phyloP scores from a whole-genome alignment of 2,329 filamentous ascomycete species.

The Dactylellina cionopaga region DNA sequence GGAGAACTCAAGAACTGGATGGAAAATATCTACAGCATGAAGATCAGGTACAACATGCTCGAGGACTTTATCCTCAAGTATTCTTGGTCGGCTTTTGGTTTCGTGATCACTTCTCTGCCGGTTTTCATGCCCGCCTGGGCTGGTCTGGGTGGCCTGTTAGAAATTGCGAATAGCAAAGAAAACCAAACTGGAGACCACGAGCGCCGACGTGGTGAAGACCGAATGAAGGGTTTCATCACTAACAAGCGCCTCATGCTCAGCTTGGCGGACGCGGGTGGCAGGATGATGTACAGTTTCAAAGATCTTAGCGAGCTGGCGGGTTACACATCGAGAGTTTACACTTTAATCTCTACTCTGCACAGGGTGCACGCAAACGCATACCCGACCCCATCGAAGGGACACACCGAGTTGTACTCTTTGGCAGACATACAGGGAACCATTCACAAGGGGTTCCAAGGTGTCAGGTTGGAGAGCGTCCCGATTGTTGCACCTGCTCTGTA shows the following conservation, averaged over 20 bases:
- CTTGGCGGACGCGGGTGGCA: constrained; percentile 90
- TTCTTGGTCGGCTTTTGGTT: constrained; percentile 95
- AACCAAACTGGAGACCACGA: constrained; percentile 68
- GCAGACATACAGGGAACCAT: constrained; percentile 92
- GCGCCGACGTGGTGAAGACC: constrained; percentile 66
- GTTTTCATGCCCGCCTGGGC: constrained; percentile 96
- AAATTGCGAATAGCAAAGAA: constrained; percentile 65
- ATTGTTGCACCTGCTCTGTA: constrained; percentile 88
- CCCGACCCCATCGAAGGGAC: constrained; percentile 72
- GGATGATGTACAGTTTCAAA: constrained; percentile 99
- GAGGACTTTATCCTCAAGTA: constrained; percentile 99
- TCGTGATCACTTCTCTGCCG: constrained; percentile 89
- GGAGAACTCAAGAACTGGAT: constrained; percentile 94
- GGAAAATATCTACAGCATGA: constrained; percentile 97
- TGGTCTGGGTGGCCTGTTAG: constrained; percentile 77
- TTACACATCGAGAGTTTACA: constrained; percentile 95
- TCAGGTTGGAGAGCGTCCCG: constrained; percentile 91
- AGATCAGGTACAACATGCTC: constrained; percentile 98
- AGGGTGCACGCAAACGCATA: constrained; percentile 92
- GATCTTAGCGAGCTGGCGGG: constrained; percentile 94
- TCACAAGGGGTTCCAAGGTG: constrained; percentile 93
- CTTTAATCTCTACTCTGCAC: constrained; percentile 91
- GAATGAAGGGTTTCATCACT: constrained; percentile 99
- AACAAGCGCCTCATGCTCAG: constrained; percentile 99
- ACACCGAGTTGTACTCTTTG: constrained; percentile 84